Base-by-base conservation (phyloP, 129 eudicot genomes). In the Arctium lappa region DNA sequence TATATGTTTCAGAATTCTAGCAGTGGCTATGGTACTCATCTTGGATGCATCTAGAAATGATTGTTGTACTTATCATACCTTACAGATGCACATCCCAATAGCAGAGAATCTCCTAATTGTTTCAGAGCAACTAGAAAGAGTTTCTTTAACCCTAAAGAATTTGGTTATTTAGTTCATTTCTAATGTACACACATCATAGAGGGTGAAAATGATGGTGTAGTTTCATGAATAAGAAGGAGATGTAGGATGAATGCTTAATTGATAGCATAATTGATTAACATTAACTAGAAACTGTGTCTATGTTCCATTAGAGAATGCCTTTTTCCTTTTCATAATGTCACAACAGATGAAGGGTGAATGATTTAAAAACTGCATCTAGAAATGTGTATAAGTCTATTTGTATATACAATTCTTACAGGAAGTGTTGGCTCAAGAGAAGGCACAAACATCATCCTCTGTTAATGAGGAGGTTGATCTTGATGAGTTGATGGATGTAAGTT, bases 401-500 rank as follows among this genome's bases (percentile, higher is more conserved):
- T 73, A 3, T 65, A 27, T 29, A 73, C 37, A 5, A 16, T n/a
- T 71, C 2, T 32, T 79, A 15, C 86, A 95, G 99, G 98, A 95
- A 85, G 18, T 95, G 74, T 69, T 90, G 50, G 93, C 92, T 79
- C 90, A 95, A 88, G 94, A 87, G 79, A 95, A 95, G 88, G 90
- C 88, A 15, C 90, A 89, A 40, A 73, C 93, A 39, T 93, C 97
- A 30, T 84, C 92, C 22, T 88, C 95, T 56, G 81, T 79, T 77
- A 78, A 95, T 88, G 86, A 93, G 79, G 99, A 95, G 82, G 90
- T 95, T 79, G 99, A 95, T 89, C 89, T 95, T 8, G 99, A 95
- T 84, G 99, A 93, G 18, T 86, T 95, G 77, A 95, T 95, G 99
- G 99, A 95, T 89, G 99, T 95, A 88, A 95, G 99, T 89, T 65